phyloP scores from a whole-genome alignment of 306 rosid species.

The Acacia melanoxylon region DNA sequence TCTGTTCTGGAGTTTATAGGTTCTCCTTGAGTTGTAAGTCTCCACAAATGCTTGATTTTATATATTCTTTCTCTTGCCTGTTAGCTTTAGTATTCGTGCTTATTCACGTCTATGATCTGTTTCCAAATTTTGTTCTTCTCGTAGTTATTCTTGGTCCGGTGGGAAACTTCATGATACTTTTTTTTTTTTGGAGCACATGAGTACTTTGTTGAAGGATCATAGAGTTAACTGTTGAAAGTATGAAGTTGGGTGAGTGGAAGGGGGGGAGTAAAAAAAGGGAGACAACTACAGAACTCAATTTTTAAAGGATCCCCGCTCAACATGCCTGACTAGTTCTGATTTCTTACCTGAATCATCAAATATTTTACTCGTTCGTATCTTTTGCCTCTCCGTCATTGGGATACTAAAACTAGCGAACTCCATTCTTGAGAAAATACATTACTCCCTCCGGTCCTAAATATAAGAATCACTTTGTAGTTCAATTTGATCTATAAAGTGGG shows the following conservation, averaged over 20 bases:
- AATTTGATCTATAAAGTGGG: no score
- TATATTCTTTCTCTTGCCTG: not conserved
- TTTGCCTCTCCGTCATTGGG: not conserved
- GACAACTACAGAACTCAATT: not conserved
- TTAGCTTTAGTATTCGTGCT: not conserved
- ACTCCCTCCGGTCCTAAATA: no score
- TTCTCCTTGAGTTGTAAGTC: not conserved
- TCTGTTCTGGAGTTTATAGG: not conserved
- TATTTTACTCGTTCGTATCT: not conserved
- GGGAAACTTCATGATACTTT: not conserved
- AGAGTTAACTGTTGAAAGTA: not conserved
- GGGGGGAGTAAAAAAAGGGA: not conserved
- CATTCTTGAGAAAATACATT: not conserved
- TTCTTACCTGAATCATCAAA: not conserved
- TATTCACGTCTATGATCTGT: not conserved
- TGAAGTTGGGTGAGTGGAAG: not conserved
- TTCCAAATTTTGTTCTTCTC: not conserved
- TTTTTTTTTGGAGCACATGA: not conserved
- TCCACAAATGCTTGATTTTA: not conserved
- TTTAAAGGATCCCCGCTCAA: not conserved
- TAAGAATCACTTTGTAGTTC: no score
- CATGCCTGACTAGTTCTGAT: not conserved
- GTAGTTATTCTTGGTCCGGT: not conserved
- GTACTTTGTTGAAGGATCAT: not conserved
- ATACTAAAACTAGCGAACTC: not conserved